Percentiles rank a stretch among this genome's conserved stretches.
These are phyloP conservation scores for Candida ipomoeae DNA, from an alignment of 805 yeast species.

Conservation along the genomic window DNA sequence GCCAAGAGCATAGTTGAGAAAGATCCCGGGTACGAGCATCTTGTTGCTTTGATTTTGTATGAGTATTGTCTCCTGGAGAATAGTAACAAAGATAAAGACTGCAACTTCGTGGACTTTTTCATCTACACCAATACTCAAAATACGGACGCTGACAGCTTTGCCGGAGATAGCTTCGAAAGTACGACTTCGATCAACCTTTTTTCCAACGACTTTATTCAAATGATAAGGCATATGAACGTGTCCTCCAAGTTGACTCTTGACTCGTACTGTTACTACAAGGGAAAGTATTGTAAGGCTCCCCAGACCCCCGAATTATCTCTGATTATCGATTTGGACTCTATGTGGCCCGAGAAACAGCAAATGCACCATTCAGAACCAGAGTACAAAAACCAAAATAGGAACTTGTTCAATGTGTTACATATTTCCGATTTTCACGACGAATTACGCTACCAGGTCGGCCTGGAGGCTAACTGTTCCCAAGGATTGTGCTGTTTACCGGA, in stretches of 20 bases:
- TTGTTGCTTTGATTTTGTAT: slow-evolving; percentile 33
- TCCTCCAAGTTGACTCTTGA: slow-evolving; percentile 35
- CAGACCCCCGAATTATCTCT: slow-evolving; percentile 45
- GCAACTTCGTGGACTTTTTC: slow-evolving; percentile 37
- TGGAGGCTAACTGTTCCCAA: slow-evolving; percentile 55
- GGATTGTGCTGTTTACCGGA: slow-evolving; percentile 61
- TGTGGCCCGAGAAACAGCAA: slow-evolving; percentile 36
- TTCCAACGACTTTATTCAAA: slow-evolving; percentile 38
- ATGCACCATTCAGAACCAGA: slow-evolving; percentile 26
- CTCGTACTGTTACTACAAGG: slow-evolving; percentile 54
- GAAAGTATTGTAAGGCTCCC: slow-evolving; percentile 48
- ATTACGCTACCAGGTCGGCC: slow-evolving; percentile 48
- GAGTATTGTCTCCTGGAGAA: slow-evolving; percentile 30
- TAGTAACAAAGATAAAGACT: slow-evolving; percentile 26
- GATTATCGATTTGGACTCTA: slow-evolving; percentile 27
- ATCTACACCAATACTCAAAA: slow-evolving; percentile 30
- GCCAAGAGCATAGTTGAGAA: slow-evolving; percentile 24
- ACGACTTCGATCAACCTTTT: slow-evolving; percentile 29
- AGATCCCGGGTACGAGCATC: slow-evolving; percentile 31
- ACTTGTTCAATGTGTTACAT: slow-evolving; percentile 59
- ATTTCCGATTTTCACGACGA: slow-evolving; percentile 64
- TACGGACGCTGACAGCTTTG: slow-evolving; percentile 15
- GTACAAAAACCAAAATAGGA: slow-evolving; percentile 23
- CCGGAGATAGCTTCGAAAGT: slow-evolving; percentile 22
- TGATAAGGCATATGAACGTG: slow-evolving; percentile 32